Conservation (phyloP, 768 basidiomycete genomes). For the Boletus sensibilis region DNA sequence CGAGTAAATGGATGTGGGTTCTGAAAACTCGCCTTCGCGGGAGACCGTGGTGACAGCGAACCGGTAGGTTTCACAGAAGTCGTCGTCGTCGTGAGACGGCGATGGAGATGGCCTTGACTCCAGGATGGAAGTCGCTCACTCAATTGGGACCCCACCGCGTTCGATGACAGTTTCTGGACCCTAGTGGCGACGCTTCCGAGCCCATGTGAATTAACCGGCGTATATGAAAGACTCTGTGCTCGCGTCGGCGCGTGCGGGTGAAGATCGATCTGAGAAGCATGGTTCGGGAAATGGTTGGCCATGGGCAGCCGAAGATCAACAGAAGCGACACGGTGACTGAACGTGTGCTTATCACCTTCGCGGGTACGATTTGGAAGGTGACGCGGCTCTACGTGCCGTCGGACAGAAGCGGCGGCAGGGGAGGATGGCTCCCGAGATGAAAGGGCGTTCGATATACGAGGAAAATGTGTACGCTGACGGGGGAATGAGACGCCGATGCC, state of each 20-base stretch:
- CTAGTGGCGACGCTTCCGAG: constrained; percentile 3
- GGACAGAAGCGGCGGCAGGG: constrained; percentile 5
- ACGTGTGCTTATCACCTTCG: constrained; percentile 12
- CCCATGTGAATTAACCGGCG: neutral
- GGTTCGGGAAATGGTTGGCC: neutral
- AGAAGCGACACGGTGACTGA: constrained; percentile 17
- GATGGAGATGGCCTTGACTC: constrained; percentile 1
- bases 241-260: constrained; percentile 10
- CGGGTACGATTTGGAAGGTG: constrained; percentile 6
- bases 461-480: constrained; percentile 7
- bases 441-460: constrained; percentile 13
- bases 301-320: constrained; percentile 20
- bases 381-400: constrained; percentile 2
- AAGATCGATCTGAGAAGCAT: constrained; percentile 27
- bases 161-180: constrained; percentile 9
- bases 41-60: neutral
- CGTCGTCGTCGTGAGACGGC: neutral
- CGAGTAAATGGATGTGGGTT: neutral
- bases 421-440: neutral
- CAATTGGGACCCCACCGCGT: constrained; percentile 5
- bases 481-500: constrained; percentile 13
- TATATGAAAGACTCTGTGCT: constrained; percentile 13
- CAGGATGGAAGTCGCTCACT: constrained; percentile 20
- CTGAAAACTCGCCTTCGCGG: neutral
- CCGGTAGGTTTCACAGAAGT: neutral